Percentiles rank a stretch among this genome's conserved stretches.
These are phyloP conservation scores for Pezicula neosporulosa DNA, from an alignment of 2,329 filamentous ascomycete genomes.

Conservation along the genomic window DNA sequence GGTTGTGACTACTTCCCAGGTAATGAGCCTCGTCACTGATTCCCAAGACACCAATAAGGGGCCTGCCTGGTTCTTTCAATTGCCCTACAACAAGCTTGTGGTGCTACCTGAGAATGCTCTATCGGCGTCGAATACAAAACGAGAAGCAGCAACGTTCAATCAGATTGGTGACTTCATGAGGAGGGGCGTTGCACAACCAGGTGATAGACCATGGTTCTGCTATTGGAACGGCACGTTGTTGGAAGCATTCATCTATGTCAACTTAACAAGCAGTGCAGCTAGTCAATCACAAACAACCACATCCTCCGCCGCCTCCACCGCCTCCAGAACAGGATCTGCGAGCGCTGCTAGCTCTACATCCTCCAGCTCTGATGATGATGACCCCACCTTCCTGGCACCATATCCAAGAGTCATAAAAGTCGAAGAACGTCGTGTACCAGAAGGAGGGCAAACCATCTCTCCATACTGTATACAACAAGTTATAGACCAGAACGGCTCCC, in stretches of 20 bases:
- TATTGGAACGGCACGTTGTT: conserved; percentile 66
- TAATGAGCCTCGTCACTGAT: conserved; percentile 53
- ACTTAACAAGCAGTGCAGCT: conserved; percentile 32
- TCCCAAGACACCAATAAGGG: conserved; percentile 51
- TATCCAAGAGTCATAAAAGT: conserved; percentile 62
- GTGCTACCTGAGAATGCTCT: conserved; percentile 35
- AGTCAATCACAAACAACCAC: conserved; percentile 8
- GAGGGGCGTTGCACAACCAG: conserved; percentile 39
- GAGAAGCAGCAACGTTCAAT: conserved; percentile 2
- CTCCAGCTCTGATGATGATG: conserved; percentile 17
- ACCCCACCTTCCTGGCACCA: conserved; percentile 23
- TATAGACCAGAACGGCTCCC: conserved; percentile 47
- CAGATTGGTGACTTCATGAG: conserved; percentile 10
- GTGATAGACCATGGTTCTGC: conserved; percentile 66
- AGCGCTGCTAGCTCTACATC: conserved; percentile 4
- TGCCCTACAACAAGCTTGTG: conserved; percentile 62
- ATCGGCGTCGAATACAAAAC: conserved; percentile 12
- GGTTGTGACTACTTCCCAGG: conserved; percentile 38
- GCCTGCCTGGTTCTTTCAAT: conserved; percentile 61
- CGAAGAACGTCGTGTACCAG: conserved; percentile 52
- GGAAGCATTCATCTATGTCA: conserved; percentile 64
- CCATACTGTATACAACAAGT: conserved; percentile 66
- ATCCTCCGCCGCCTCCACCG: conserved; percentile 15
- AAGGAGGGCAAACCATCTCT: conserved; percentile 26
- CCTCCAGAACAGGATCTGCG: conserved; percentile 4